Evolutionary conservation across 768 basidiomycete genomes (phyloP), one percentile per base, ranked within the genome.

Genomic region (Piloderma croceum): DNA sequence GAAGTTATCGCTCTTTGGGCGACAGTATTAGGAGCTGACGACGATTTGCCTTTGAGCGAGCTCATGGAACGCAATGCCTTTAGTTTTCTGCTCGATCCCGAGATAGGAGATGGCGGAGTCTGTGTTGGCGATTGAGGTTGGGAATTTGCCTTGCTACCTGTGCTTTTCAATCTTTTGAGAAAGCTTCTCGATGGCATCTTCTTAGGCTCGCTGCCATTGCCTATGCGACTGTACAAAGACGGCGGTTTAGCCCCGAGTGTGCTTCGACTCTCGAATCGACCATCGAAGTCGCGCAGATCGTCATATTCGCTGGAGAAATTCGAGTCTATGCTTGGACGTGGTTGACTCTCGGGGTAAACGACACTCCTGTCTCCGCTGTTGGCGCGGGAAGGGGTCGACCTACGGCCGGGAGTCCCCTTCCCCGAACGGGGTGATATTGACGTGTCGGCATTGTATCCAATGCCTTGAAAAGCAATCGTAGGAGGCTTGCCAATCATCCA

Each of bases 401-500:
- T 29, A 29, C 27, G 27, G 27, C 27, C 15, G 27, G 27, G 15
- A 9, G 27, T 29, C n/a, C n/a, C n/a, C 19, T 36, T 49, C 13
- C 41, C 44, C 41, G 15, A 43, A 18, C 49, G 44, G 6, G 53
- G 41, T 11, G 48, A 31, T 6, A 47, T 36, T 10, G 61, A 38
- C 6, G 60, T 53, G 13, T 61, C 58, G 15, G 76, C 77, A 31
- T 79, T 79, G 54, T 85, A 90, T 15, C 87, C 90, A 53, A 96
- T 92, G 22, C 89, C 90, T 51, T 88, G 76, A 52, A 81, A 90
- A 1, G 84, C 73, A 31, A 90, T 70, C 2, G 83, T 81, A 7
- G 92, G 93, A 13, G 90, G 89, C 54, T 97, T 97, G 48, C 94
- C 96, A 22, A 99, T 77, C 82, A 90, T 89, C 89, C 93, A 98